Evolutionary conservation across 306 rosid genomes (phyloP).

Genomic region (Begonia fuchsioides): DNA sequence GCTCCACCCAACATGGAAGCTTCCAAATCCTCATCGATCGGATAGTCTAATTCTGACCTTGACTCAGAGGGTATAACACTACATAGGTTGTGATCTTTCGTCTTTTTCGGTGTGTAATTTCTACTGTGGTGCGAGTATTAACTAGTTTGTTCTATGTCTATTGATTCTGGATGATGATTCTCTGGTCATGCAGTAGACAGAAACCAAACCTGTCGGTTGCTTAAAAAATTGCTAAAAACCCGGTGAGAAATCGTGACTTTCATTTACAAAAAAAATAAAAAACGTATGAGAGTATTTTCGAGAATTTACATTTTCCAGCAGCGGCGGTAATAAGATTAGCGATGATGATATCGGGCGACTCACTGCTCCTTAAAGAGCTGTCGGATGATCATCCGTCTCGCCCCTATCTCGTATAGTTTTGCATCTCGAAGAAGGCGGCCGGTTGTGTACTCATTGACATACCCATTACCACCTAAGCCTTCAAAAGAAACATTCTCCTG

Average conservation of each 20-base stretch:
- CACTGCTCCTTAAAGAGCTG: slow-evolving; percentile 67
- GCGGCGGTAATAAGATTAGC: not conserved
- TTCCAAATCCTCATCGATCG: slow-evolving; percentile 83
- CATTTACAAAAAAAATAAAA: too few species aligned
- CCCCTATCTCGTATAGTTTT: slow-evolving; percentile 75
- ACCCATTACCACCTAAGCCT: slow-evolving; percentile 78
- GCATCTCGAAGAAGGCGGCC: slow-evolving; percentile 90
- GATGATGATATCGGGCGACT: slow-evolving; percentile 1
- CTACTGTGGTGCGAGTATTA: not conserved
- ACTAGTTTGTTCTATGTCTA: not conserved
- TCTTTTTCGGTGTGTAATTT: not conserved
- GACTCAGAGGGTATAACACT: slow-evolving; percentile 34
- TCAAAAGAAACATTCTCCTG: too few species aligned
- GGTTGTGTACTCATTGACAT: slow-evolving; percentile 74
- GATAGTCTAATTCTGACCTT: slow-evolving; percentile 80
- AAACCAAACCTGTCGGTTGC: too few species aligned
- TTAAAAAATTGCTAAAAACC: too few species aligned
- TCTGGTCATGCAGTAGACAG: not conserved
- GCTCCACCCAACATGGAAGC: slow-evolving; percentile 49
- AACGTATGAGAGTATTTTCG: too few species aligned
- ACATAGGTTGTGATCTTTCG: slow-evolving; percentile 4
- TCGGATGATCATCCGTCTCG: slow-evolving; percentile 86
- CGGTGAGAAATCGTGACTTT: too few species aligned
- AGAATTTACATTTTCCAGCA: too few species aligned
- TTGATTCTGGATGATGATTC: not conserved